phyloP scores from a whole-genome alignment of 371 early-diverging fungal genomes.

The Lichtheimia hyalospora region DNA sequence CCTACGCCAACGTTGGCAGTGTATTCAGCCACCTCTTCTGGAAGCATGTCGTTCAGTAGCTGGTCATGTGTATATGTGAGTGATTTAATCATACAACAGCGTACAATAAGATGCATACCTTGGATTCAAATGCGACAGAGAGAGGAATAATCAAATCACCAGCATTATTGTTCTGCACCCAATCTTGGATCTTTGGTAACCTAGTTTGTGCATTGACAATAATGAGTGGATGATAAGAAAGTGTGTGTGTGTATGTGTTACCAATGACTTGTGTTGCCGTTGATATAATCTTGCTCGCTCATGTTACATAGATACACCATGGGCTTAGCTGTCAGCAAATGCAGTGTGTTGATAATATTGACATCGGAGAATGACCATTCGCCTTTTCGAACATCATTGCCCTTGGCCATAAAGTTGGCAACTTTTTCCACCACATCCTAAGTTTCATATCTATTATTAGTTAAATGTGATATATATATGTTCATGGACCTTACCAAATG shows the following conservation, averaged over 20 bases:
- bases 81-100: no score
- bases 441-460: not conserved
- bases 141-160: slow-evolving; percentile 89
- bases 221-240: slow-evolving; percentile 17
- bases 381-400: slow-evolving; percentile 43
- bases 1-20: slow-evolving; percentile 33
- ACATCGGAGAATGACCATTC: slow-evolving; percentile 48
- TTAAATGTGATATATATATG: no score
- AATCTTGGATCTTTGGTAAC: slow-evolving; percentile 72
- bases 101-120: not conserved
- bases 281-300: slow-evolving; percentile 70
- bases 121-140: slow-evolving; percentile 76
- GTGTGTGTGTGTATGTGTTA: slow-evolving; percentile 12
- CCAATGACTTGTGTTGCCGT: slow-evolving; percentile 60
- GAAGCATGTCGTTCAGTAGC: slow-evolving; percentile 41
- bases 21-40: slow-evolving; percentile 41
- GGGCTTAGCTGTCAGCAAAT: slow-evolving; percentile 92
- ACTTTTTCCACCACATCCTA: slow-evolving; percentile 45
- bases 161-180: slow-evolving; percentile 86
- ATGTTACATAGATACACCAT: slow-evolving; percentile 92
- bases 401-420: slow-evolving; percentile 41
- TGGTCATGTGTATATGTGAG: not conserved
- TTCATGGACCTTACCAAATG: slow-evolving; percentile 52
- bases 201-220: slow-evolving; percentile 5
- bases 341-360: slow-evolving; percentile 78